phyloP scores from a whole-genome alignment of 2,329 filamentous ascomycete genomes.

The Stachybotrys elegans region DNA sequence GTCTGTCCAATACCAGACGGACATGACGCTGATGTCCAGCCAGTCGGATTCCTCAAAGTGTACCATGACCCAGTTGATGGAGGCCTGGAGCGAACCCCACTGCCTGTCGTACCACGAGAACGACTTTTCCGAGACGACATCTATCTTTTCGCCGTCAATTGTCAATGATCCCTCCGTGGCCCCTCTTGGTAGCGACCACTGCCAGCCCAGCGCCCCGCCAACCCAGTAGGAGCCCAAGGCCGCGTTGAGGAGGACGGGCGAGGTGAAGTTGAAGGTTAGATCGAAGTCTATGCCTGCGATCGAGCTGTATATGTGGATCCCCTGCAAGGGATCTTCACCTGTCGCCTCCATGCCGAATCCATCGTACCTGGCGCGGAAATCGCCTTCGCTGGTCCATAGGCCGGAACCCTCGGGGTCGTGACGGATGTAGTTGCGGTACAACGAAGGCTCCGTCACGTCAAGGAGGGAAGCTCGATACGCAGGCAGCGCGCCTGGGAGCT shows the following conservation, averaged over 20 bases:
- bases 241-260: slow-evolving; percentile 4
- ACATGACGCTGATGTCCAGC: background rate
- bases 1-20: slow-evolving; percentile 2
- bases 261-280: slow-evolving; percentile 5
- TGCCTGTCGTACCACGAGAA: slow-evolving; percentile 7
- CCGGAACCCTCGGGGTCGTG: background rate
- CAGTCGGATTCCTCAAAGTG: slow-evolving; percentile 2
- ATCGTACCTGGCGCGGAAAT: slow-evolving; percentile 1
- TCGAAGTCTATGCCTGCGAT: slow-evolving; percentile 1
- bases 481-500: background rate
- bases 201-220: background rate
- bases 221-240: slow-evolving; percentile 2
- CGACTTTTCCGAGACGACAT: slow-evolving; percentile 1
- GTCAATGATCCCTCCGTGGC: slow-evolving; percentile 4
- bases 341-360: slow-evolving; percentile 1
- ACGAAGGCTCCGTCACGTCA: slow-evolving; percentile 2
- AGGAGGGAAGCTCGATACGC: slow-evolving; percentile 5
- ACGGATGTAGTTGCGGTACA: slow-evolving; percentile 3
- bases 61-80: background rate
- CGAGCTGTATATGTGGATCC: slow-evolving; percentile 1
- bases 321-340: slow-evolving; percentile 2
- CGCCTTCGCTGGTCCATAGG: background rate
- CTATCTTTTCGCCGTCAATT: slow-evolving; percentile 1
- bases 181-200: slow-evolving; percentile 6
- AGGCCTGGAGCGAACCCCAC: slow-evolving; percentile 5